Conservation (phyloP, 2,329 filamentous ascomycete genomes). For the Cladophialophora psammophila region DNA sequence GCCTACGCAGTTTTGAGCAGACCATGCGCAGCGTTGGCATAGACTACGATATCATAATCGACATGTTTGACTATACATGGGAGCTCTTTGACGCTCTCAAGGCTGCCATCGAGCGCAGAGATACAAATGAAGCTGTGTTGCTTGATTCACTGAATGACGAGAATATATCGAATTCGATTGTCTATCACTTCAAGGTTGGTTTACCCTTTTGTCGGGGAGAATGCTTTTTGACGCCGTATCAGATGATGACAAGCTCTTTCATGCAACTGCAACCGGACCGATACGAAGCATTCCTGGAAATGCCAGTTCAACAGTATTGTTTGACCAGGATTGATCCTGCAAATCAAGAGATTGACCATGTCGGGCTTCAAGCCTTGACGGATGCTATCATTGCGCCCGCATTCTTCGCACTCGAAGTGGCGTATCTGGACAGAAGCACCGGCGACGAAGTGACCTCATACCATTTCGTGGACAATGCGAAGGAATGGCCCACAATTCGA, state of each 20-base stretch:
- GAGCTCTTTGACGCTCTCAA: slow-evolving; percentile 71
- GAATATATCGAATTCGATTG: slow-evolving; percentile 72
- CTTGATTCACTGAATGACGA: slow-evolving; percentile 76
- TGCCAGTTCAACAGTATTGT: slow-evolving; percentile 72
- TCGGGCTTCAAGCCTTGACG: slow-evolving; percentile 80
- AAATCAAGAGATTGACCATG: slow-evolving; percentile 85
- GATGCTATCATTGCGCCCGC: slow-evolving; percentile 81
- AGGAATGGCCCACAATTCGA: slow-evolving; percentile 64
- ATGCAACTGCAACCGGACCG: slow-evolving; percentile 75
- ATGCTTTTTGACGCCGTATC: slow-evolving; percentile 44
- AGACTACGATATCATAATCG: slow-evolving; percentile 74
- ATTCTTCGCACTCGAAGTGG: slow-evolving; percentile 81
- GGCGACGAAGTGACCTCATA: slow-evolving; percentile 73
- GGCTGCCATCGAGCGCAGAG: slow-evolving; percentile 61
- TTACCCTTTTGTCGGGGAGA: slow-evolving; percentile 30
- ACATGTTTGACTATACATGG: slow-evolving; percentile 80
- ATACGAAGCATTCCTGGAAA: slow-evolving; percentile 76
- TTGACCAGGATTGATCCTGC: slow-evolving; percentile 73
- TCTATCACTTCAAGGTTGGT: slow-evolving; percentile 77
- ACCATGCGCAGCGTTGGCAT: slow-evolving; percentile 75
- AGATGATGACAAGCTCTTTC: slow-evolving; percentile 84
- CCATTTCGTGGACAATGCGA: slow-evolving; percentile 53
- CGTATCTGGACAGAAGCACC: slow-evolving; percentile 86
- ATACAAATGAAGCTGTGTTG: slow-evolving; percentile 66
- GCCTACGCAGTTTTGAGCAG: slow-evolving; percentile 74